These are phyloP conservation scores for Yamadazyma buinensis DNA, from an alignment of 1,139 yeast species.

Conservation along the genomic window DNA sequence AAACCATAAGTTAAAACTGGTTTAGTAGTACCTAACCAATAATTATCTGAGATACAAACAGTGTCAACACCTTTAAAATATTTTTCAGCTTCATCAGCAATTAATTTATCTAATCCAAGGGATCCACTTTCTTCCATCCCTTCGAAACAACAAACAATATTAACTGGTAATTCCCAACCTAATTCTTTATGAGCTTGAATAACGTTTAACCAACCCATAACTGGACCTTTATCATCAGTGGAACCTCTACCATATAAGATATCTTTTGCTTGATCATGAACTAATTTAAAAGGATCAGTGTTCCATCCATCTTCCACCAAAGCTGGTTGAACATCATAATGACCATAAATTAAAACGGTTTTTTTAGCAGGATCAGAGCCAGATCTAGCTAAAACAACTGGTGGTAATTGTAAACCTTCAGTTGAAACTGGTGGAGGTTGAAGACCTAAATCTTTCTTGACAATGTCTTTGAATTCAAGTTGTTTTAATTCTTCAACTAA, in stretches of 20 bases:
- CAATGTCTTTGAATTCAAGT: slow-evolving; percentile 80
- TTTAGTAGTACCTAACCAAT: slow-evolving; percentile 96
- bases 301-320: slow-evolving; percentile 89
- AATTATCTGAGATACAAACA: slow-evolving; percentile 94
- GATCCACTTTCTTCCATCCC: slow-evolving; percentile 99
- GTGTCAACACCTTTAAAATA: slow-evolving; percentile 90
- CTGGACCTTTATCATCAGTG: slow-evolving; percentile 98
- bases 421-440: slow-evolving; percentile 84
- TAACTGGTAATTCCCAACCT: slow-evolving; percentile 88
- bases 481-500: slow-evolving; percentile 61
- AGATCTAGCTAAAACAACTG: slow-evolving; percentile 82
- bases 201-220: slow-evolving; percentile 92
- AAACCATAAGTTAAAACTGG: slow-evolving; percentile 97
- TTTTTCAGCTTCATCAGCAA: slow-evolving; percentile 68
- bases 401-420: slow-evolving; percentile 73
- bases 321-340: slow-evolving; percentile 98
- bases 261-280: slow-evolving; percentile 53
- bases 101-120: slow-evolving; percentile 79
- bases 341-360: slow-evolving; percentile 90
- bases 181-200: slow-evolving; percentile 85
- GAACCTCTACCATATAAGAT: slow-evolving; percentile 89
- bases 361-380: slow-evolving; percentile 80
- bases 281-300: slow-evolving; percentile 81
- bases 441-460: slow-evolving; percentile 74
- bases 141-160: slow-evolving; percentile 88